Percentiles rank a stretch among this genome's conserved stretches.
phyloP scores from a whole-genome alignment of 164 flowering plant genomes.

The Kingdonia uniflora region DNA sequence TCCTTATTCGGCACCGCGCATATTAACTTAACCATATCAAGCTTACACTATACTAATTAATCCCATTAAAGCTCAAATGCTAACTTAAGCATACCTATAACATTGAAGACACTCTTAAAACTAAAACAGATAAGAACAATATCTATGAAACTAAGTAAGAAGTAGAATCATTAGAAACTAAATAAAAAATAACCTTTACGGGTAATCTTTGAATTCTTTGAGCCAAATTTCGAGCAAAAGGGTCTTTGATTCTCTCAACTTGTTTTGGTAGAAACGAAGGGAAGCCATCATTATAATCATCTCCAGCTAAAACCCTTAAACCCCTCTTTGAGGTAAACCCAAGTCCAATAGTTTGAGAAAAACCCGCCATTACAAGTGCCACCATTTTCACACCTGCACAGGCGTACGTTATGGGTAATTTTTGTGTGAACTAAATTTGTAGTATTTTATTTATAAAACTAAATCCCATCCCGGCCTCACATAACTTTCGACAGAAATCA shows the following conservation, averaged over 20 bases:
- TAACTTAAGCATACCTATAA: no score
- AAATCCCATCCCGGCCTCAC: no score
- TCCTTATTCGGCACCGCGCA: no score
- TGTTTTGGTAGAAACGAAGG: conserved; percentile 78
- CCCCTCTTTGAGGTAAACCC: background rate
- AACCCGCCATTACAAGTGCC: background rate
- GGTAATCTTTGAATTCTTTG: conserved; percentile 64
- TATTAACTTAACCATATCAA: no score
- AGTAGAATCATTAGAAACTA: no score
- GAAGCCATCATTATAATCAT: conserved; percentile 20
- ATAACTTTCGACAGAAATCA: no score
- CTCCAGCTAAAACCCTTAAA: conserved; percentile 2
- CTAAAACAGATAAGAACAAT: background rate
- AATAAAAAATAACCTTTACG: conserved; percentile 27
- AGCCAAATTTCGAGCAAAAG: conserved; percentile 60
- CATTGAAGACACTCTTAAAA: background rate
- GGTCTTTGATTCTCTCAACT: conserved; percentile 57
- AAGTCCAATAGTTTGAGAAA: background rate
- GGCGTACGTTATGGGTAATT: no score
- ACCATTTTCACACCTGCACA: no score
- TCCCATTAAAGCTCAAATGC: no score
- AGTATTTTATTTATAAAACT: no score
- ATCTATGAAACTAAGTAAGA: background rate
- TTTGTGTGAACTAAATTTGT: no score
- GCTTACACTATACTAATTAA: no score